Conservation (phyloP, 192 early-diverging fungal genomes). For the Haplosporangium gracile region DNA sequence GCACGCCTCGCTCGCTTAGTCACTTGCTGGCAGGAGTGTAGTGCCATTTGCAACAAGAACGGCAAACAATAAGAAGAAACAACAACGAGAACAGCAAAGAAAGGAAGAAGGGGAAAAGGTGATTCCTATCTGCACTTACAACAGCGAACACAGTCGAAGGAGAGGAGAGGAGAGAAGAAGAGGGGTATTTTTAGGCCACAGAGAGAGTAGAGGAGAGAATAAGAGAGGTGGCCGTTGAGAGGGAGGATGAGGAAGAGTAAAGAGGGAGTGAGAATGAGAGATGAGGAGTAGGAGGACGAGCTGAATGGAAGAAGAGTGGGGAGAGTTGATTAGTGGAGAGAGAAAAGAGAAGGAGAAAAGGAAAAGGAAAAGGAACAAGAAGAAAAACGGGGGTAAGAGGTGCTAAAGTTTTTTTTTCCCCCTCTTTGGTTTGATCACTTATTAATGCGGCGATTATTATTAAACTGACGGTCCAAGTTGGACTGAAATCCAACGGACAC, state of each 20-base stretch:
- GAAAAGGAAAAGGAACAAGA: not conserved
- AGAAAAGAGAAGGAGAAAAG: no score
- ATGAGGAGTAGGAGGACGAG: not conserved
- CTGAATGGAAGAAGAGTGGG: not conserved
- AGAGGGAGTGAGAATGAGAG: not conserved
- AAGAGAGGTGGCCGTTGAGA: not conserved
- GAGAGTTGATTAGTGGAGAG: not conserved
- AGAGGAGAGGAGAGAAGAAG: not conserved
- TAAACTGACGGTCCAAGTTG: not conserved
- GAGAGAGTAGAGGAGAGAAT: not conserved
- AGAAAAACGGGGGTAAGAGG: not conserved
- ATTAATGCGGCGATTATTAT: no score
- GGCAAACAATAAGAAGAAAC: not conserved
- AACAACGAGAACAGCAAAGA: not conserved
- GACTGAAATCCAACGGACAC: not conserved
- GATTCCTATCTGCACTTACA: slow-evolving; percentile 7
- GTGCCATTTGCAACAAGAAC: not conserved
- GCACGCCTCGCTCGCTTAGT: not conserved
- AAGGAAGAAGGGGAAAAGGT: not conserved
- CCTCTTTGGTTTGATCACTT: not conserved
- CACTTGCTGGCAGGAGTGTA: not conserved
- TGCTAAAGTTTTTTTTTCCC: not conserved
- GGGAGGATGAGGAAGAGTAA: not conserved
- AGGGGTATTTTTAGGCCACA: not conserved
- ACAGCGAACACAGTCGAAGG: not conserved